Evolutionary conservation across 768 basidiomycete species (phyloP).

Genomic region (Tulasnella sp.): DNA sequence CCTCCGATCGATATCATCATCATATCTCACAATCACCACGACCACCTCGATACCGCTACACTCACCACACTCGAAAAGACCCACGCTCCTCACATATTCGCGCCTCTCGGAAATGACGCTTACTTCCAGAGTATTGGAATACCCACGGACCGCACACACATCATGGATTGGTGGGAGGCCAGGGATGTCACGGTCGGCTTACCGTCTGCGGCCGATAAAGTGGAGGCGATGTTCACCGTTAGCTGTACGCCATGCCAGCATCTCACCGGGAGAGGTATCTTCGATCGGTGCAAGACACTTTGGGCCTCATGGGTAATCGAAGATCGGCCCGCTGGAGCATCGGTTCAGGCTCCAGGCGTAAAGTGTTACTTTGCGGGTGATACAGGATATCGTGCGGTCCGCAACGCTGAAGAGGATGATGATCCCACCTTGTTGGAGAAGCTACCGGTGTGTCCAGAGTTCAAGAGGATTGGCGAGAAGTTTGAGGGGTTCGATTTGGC

Average conservation of each 20-base stretch:
- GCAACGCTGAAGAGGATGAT: constrained; percentile 34
- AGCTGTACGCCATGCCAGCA: constrained; percentile 6
- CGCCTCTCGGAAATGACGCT: constrained; percentile 29
- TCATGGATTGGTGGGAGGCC: constrained; percentile 35
- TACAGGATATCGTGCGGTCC: constrained; percentile 47
- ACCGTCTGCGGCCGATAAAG: background rate
- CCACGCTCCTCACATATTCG: constrained; percentile 26
- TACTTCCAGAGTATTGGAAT: constrained; percentile 23
- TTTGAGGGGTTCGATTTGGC: constrained; percentile 58
- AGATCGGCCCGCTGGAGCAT: constrained; percentile 1
- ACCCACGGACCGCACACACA: constrained; percentile 22
- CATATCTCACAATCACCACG: constrained; percentile 24
- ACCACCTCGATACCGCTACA: constrained; percentile 24
- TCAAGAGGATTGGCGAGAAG: constrained; percentile 53
- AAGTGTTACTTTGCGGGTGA: constrained; percentile 59
- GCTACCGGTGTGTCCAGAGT: constrained; percentile 58
- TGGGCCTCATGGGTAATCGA: constrained; percentile 30
- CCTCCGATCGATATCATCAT: constrained; percentile 33
- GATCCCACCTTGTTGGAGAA: constrained; percentile 22
- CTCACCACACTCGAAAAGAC: constrained; percentile 21
- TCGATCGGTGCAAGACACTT: constrained; percentile 28
- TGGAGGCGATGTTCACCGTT: background rate
- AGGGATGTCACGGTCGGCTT: constrained; percentile 21
- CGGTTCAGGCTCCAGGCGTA: constrained; percentile 14
- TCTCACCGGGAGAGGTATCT: constrained; percentile 21